A percentile compares a stretch with the other conserved stretches of the same genome.
phyloP scores from a whole-genome alignment of 2,329 filamentous ascomycete genomes.

The Xylaria arbuscula region DNA sequence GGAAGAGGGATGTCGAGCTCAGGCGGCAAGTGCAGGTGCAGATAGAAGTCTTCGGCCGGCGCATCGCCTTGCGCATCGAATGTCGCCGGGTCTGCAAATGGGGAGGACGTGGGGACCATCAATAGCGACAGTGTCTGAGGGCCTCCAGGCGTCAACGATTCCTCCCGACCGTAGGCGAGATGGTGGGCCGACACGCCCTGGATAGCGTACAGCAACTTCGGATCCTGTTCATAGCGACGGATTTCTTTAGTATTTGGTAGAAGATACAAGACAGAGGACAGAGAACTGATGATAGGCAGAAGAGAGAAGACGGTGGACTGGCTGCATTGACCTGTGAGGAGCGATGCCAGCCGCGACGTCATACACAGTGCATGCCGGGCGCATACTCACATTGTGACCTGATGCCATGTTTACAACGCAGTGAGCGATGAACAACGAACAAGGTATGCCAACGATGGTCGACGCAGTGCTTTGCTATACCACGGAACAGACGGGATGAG shows the following conservation, averaged over 20 bases:
- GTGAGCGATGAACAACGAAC: background rate
- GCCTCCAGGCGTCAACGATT: conserved; percentile 82
- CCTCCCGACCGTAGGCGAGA: conserved; percentile 86
- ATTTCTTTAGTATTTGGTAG: conserved; percentile 27
- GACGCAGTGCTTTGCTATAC: conserved; percentile 2
- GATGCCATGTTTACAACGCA: conserved; percentile 54
- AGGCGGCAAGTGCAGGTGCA: conserved; percentile 92
- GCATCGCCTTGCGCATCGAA: conserved; percentile 64
- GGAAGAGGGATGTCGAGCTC: conserved; percentile 94
- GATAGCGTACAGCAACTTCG: conserved; percentile 76
- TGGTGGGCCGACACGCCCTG: conserved; percentile 92
- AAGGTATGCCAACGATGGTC: background rate
- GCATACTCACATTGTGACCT: conserved; percentile 56
- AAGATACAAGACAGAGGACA: background rate
- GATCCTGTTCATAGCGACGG: conserved; percentile 60
- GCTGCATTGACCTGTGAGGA: conserved; percentile 12
- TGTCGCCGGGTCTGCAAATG: conserved; percentile 67
- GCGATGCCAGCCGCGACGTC: background rate
- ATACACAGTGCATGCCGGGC: conserved; percentile 23
- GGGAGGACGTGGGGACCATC: conserved; percentile 92
- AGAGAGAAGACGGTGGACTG: background rate
- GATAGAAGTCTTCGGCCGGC: conserved; percentile 91
- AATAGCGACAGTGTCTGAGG: conserved; percentile 91
- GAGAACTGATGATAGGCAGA: background rate
- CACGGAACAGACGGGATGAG: background rate